These are phyloP conservation scores for Sporothrix phasma DNA, from an alignment of 2,329 filamentous ascomycete genomes.

Conservation along the genomic window DNA sequence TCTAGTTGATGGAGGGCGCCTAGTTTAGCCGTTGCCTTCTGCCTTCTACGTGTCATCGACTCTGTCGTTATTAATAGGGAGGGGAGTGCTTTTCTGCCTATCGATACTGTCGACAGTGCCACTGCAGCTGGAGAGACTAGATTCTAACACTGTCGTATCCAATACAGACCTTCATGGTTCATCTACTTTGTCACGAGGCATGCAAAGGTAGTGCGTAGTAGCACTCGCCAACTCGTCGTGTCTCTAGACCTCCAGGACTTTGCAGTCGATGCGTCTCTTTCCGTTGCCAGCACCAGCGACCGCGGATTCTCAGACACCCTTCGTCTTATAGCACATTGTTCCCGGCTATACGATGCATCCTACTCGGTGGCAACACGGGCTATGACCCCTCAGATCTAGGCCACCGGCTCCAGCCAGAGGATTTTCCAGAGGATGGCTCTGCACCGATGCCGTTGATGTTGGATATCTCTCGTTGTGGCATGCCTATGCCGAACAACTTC, in stretches of 20 bases:
- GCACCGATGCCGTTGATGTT: slow-evolving; percentile 30
- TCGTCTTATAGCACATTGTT: slow-evolving; percentile 31
- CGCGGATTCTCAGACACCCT: slow-evolving; percentile 33
- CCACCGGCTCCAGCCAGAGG: not conserved
- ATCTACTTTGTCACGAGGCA: slow-evolving; percentile 35
- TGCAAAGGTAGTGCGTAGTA: slow-evolving; percentile 26
- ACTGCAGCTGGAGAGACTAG: not conserved
- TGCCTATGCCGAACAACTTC: slow-evolving; percentile 32
- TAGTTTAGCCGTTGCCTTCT: not conserved
- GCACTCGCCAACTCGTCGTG: slow-evolving; percentile 35
- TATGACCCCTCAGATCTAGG: slow-evolving; percentile 33
- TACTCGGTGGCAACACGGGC: slow-evolving; percentile 39
- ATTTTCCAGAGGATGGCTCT: slow-evolving; percentile 7
- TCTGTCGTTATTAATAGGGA: not conserved
- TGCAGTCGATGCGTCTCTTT: slow-evolving; percentile 31
- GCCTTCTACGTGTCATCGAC: not conserved
- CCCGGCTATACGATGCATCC: slow-evolving; percentile 35
- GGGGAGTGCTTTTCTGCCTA: not conserved
- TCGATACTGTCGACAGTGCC: not conserved
- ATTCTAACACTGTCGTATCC: not conserved
- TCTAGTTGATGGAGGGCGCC: not conserved
- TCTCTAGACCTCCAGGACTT: slow-evolving; percentile 40
- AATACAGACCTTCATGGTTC: slow-evolving; percentile 41
- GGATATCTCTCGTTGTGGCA: slow-evolving; percentile 34
- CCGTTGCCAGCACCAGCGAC: slow-evolving; percentile 32